Evolutionary conservation across 192 early-diverging fungal species (phyloP).

Genomic region (Backusella sp.): DNA sequence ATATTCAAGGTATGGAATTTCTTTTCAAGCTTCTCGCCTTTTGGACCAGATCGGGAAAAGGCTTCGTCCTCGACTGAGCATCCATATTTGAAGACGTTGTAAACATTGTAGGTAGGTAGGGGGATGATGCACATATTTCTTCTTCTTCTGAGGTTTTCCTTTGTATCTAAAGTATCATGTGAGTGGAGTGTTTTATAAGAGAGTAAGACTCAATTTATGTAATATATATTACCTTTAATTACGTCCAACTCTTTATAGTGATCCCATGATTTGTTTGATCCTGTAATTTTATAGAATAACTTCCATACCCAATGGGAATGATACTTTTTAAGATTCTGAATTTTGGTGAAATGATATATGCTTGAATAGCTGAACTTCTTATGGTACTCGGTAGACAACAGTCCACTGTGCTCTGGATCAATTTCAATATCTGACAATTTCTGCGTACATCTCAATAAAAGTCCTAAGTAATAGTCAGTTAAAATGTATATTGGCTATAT

Average conservation of each 20-base stretch:
- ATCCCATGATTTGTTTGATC: not conserved
- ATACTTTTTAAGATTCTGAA: not conserved
- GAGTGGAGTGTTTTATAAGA: too few relatives aligned
- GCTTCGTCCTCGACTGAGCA: not conserved
- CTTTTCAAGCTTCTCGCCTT: not conserved
- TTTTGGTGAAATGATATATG: not conserved
- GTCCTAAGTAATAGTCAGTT: not conserved
- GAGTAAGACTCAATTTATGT: too few relatives aligned
- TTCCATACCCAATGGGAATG: not conserved
- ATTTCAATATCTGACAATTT: not conserved
- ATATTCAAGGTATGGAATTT: not conserved
- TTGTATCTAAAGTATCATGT: not conserved
- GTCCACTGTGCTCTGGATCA: not conserved
- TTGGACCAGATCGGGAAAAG: not conserved
- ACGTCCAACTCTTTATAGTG: not conserved
- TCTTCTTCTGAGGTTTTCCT: not conserved
- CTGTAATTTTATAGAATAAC: not conserved
- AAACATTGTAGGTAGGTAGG: not conserved
- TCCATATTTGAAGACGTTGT: not conserved
- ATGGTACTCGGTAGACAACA: not conserved
- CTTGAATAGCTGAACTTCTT: not conserved
- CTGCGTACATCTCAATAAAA: not conserved
- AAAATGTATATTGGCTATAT: not conserved
- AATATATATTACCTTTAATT: not conserved
- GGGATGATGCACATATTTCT: not conserved